Base-by-base conservation (phyloP, 495 filamentous ascomycete species). In the Tuber indicum region DNA sequence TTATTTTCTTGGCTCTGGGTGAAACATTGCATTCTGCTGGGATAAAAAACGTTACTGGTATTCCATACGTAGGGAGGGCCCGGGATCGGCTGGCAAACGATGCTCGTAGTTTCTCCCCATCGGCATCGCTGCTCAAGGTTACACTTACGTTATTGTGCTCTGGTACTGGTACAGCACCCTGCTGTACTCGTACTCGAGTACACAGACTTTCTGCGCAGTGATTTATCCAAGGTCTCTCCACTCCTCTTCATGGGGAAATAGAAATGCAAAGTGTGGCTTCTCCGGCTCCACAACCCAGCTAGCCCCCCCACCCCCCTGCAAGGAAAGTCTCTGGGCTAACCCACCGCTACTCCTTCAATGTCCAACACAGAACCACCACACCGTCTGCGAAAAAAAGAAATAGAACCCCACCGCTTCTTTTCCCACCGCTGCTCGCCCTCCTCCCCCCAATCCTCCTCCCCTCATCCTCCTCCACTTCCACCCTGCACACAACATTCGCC, bases 351-450 rank as follows among this genome's bases (percentile, higher is more conserved):
- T 62, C 32, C 58, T 12, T 32, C 58, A 62, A 16, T 79, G 77
- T 75, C 71, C 44, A 74, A 79, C 32, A 70, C 66, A 76, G 76
- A 78, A 77, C 75, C 58, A 45, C 58, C 78, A 80, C 71, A 72
- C 71, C 74, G 77, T 70, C 78, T 62, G 73, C 76, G 2, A 44
- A 42, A 46, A 66, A 74, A 72, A 70, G 70, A 70, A 78, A 79
- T 73, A 78, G 75, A 73, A 74, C 78, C 78, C 78, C 78, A 80
- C 77, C 73, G 74, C 69, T 77, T 76, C 78, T 74, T 5, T 41
- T 41, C 4, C 39, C 73, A 73, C 74, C 66, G 46, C 49, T 39
- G 41, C 46, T 79, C 71, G 75, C 52, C 79, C 77, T 74, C 75
- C 77, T 75, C 44, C 69, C 71, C 73, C 73, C 23, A 75, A 74